Evolutionary conservation across 208 protist genomes (phyloP).

Genomic region (Sergeia podlipaevii): DNA sequence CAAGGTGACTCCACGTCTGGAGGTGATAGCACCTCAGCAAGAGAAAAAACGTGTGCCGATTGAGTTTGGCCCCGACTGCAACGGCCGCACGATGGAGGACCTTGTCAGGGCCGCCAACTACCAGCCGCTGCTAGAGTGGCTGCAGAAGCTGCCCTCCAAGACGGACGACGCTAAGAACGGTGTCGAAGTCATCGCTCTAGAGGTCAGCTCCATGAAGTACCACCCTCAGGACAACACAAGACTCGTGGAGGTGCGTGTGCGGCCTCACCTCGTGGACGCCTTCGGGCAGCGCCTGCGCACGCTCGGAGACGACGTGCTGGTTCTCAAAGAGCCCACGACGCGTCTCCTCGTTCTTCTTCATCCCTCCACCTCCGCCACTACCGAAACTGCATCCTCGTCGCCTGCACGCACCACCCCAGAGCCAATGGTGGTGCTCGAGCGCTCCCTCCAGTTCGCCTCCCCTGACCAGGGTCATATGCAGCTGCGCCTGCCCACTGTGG

Average conservation of each 20-base stretch:
- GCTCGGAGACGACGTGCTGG: slow-evolving; percentile 32
- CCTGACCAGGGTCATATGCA: slow-evolving; percentile 33
- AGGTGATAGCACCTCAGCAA: slow-evolving; percentile 51
- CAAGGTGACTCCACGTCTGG: slow-evolving; percentile 49
- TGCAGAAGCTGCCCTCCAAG: slow-evolving; percentile 32
- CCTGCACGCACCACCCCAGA: not conserved
- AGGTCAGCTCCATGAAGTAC: slow-evolving; percentile 58
- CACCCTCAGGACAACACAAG: slow-evolving; percentile 18
- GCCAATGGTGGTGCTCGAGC: slow-evolving; percentile 64
- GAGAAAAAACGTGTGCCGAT: slow-evolving; percentile 57
- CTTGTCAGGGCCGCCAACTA: slow-evolving; percentile 83
- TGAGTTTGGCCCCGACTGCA: slow-evolving; percentile 51
- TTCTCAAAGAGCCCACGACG: slow-evolving; percentile 57
- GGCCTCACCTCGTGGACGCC: slow-evolving; percentile 42
- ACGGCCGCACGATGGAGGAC: slow-evolving; percentile 60
- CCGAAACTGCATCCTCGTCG: too few species aligned
- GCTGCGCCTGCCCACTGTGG: slow-evolving; percentile 52
- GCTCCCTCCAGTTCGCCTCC: slow-evolving; percentile 26
- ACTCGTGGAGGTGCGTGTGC: slow-evolving; percentile 57
- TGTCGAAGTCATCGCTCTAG: slow-evolving; percentile 39
- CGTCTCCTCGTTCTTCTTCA: slow-evolving; percentile 67
- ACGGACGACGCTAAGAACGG: slow-evolving; percentile 16
- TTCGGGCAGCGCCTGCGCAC: slow-evolving; percentile 35
- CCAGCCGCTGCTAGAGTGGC: slow-evolving; percentile 56
- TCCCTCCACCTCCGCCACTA: not conserved